A percentile compares a stretch with the other conserved stretches of the same genome.
These are phyloP conservation scores for Stagonosporopsis rhizophila DNA, from an alignment of 2,329 filamentous ascomycete species.

Conservation along the genomic window DNA sequence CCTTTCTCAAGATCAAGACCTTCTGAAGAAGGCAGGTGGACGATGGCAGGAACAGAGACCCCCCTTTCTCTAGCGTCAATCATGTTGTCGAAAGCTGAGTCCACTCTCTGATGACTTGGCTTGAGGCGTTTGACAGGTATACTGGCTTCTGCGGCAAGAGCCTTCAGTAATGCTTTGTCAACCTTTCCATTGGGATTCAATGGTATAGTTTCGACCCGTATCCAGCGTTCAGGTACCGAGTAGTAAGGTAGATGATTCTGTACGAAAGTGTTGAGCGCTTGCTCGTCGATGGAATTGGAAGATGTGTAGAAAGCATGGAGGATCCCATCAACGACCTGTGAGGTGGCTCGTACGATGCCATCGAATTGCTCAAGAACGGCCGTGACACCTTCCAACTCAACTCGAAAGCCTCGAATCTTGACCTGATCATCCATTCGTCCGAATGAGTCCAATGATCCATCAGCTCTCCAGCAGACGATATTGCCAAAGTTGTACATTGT, in stretches of 20 bases:
- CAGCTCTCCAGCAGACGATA: slow-evolving; percentile 61
- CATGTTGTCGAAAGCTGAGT: slow-evolving; percentile 19
- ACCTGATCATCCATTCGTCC: slow-evolving; percentile 67
- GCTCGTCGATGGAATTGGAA: slow-evolving; percentile 37
- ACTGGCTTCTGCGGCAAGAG: slow-evolving; percentile 26
- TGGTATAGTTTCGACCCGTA: slow-evolving; percentile 55
- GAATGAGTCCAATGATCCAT: slow-evolving; percentile 63
- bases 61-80: slow-evolving; percentile 12
- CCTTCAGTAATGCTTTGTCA: slow-evolving; percentile 58
- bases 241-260: slow-evolving; percentile 61
- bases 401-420: slow-evolving; percentile 67
- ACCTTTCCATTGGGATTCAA: slow-evolving; percentile 65
- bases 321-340: slow-evolving; percentile 56
- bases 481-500: slow-evolving; percentile 69
- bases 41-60: slow-evolving; percentile 3
- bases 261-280: slow-evolving; percentile 52
- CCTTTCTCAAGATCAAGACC: slow-evolving; percentile 23
- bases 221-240: slow-evolving; percentile 58
- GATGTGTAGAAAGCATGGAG: slow-evolving; percentile 61
- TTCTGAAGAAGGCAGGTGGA: not conserved
- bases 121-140: slow-evolving; percentile 5
- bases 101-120: slow-evolving; percentile 4
- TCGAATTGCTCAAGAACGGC: slow-evolving; percentile 50
- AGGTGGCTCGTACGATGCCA: slow-evolving; percentile 57
- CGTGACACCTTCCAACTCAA: slow-evolving; percentile 66